phyloP scores from a whole-genome alignment of 148 eudicot genomes.

The Dianthus caryophyllus region DNA sequence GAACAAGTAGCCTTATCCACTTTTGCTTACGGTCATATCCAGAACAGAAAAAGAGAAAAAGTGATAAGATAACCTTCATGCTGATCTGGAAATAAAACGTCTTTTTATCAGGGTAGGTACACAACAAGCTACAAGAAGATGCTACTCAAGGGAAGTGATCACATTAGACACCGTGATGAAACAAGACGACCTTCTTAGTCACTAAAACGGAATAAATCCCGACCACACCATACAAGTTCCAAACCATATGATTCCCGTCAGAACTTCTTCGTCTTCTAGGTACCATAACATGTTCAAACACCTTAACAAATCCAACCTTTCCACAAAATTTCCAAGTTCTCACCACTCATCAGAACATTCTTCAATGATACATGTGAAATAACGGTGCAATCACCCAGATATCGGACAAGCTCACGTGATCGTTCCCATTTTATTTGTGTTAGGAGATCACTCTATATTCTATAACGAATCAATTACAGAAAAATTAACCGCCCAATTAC shows the following conservation, averaged over 20 bases:
- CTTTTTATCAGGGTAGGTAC: background rate
- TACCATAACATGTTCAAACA: background rate
- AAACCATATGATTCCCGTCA: background rate
- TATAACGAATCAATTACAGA: background rate
- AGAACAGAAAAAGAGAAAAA: background rate
- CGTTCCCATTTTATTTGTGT: background rate
- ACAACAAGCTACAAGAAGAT: background rate
- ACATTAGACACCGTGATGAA: background rate
- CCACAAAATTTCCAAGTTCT: background rate
- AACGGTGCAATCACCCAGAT: background rate
- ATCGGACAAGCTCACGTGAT: background rate
- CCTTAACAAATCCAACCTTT: background rate
- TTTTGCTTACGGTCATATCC: background rate
- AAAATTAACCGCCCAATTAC: background rate
- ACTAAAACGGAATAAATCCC: background rate
- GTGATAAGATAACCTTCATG: background rate
- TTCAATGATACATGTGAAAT: background rate
- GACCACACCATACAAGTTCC: background rate
- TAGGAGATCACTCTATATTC: too few species aligned
- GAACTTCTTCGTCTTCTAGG: background rate
- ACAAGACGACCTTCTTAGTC: background rate
- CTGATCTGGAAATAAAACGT: background rate
- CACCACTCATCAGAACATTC: background rate
- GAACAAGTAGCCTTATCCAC: background rate
- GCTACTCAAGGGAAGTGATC: background rate